Conservation (phyloP, 2,329 filamentous ascomycete species). For the Ampelomyces quisqualis region DNA sequence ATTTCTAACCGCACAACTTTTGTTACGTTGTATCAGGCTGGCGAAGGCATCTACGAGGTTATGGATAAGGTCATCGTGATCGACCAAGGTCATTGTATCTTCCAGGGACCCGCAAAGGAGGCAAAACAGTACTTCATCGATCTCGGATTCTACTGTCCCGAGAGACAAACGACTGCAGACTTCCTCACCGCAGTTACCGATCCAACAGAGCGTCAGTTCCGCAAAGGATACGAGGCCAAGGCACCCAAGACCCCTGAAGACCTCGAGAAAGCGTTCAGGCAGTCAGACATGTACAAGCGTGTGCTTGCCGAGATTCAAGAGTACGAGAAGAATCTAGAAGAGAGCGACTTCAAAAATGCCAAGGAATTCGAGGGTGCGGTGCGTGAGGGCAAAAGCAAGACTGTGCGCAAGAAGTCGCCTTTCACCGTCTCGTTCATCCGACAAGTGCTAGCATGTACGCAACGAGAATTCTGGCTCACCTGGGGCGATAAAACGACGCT, state of each 20-base stretch:
- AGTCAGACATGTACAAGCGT: constrained; percentile 61
- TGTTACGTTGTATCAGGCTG: constrained; percentile 71
- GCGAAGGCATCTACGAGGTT: constrained; percentile 67
- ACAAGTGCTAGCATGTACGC: constrained; percentile 68
- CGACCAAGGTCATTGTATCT: constrained; percentile 69
- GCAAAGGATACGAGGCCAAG: constrained; percentile 57
- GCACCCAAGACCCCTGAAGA: constrained; percentile 70
- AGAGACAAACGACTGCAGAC: constrained; percentile 70
- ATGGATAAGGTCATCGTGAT: constrained; percentile 83
- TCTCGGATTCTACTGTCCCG: constrained; percentile 62
- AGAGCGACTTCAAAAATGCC: constrained; percentile 61
- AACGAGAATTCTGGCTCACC: constrained; percentile 76
- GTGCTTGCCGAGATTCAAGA: constrained; percentile 62
- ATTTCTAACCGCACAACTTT: constrained; percentile 70
- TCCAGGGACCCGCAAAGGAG: constrained; percentile 61
- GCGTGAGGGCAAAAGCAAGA: constrained; percentile 64
- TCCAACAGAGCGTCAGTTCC: constrained; percentile 67
- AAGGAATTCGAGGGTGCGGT: constrained; percentile 67
- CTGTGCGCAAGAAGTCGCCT: constrained; percentile 66
- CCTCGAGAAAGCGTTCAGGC: constrained; percentile 66
- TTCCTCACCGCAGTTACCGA: constrained; percentile 78
- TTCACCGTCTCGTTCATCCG: constrained; percentile 74
- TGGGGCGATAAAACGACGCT: constrained; percentile 73
- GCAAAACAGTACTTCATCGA: constrained; percentile 67
- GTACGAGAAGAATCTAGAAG: constrained; percentile 60